Evolutionary conservation across 2,329 filamentous ascomycete species (phyloP).

Genomic region (Colletotrichum sp.): DNA sequence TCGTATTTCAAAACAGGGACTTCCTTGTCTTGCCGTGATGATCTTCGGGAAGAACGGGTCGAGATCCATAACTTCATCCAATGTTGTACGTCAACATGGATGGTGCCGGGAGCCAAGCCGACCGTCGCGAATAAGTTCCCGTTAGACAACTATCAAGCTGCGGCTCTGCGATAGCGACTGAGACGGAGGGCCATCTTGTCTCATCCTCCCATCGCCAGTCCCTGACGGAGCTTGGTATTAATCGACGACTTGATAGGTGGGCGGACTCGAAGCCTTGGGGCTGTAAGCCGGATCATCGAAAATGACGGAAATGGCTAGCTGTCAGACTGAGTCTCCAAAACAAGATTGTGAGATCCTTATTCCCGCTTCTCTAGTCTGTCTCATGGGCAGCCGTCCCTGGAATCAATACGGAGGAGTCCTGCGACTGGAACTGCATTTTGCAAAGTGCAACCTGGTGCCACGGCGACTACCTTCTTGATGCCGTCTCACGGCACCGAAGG

Average conservation of each 20-base stretch:
- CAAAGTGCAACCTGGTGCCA: neutral
- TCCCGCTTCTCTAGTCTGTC: neutral
- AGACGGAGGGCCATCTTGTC: neutral
- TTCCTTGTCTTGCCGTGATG: neutral
- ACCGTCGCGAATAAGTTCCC: neutral
- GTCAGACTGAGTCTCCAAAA: neutral
- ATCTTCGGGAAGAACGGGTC: neutral
- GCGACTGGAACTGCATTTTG: neutral
- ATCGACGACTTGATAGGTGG: neutral
- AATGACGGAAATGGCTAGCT: neutral
- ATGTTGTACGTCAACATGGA: neutral
- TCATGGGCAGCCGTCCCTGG: neutral
- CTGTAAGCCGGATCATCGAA: neutral
- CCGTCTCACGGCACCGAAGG: neutral
- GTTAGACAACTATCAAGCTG: neutral
- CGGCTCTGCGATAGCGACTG: constrained; percentile 3
- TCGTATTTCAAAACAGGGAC: neutral
- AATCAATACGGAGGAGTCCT: neutral
- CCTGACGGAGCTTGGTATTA: neutral
- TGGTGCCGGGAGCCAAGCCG: neutral
- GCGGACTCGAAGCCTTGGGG: neutral
- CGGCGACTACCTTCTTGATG: neutral
- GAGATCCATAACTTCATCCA: neutral
- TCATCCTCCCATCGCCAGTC: neutral
- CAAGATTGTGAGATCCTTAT: neutral